Evolutionary conservation across 1,284 basidiomycete genomes (phyloP).

Genomic region (Earliella scabrosa): DNA sequence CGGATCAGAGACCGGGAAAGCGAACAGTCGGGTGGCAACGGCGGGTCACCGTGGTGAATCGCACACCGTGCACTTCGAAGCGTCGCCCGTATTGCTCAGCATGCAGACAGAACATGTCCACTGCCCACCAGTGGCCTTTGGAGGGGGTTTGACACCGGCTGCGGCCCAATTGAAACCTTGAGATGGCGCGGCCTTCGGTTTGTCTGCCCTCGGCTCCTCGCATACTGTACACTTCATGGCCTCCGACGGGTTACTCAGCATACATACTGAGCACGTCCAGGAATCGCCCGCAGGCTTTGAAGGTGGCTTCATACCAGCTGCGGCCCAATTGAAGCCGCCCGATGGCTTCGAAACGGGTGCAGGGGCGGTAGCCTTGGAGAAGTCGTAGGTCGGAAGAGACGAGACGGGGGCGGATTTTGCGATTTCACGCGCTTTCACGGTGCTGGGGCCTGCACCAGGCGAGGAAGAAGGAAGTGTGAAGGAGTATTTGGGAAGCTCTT

Average conservation of each 20-base stretch:
- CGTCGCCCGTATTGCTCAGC: slow-evolving; percentile 25
- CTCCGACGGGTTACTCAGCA: slow-evolving; percentile 43
- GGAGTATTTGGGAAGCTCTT: slow-evolving; percentile 28
- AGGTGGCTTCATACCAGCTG: slow-evolving; percentile 51
- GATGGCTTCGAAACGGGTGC: slow-evolving; percentile 3
- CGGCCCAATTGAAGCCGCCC: slow-evolving; percentile 47
- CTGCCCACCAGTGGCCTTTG: slow-evolving; percentile 19
- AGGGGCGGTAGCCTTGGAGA: slow-evolving; percentile 34
- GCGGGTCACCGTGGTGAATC: slow-evolving; percentile 31
- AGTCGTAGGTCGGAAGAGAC: slow-evolving; percentile 47
- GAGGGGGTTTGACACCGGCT: slow-evolving; percentile 31
- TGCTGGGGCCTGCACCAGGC: slow-evolving; percentile 39
- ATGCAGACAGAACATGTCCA: slow-evolving; percentile 35
- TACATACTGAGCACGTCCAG: slow-evolving; percentile 52
- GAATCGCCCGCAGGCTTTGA: slow-evolving; percentile 31
- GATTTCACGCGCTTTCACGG: slow-evolving; percentile 39
- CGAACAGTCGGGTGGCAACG: too few relatives aligned
- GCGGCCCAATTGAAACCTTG: slow-evolving; percentile 34
- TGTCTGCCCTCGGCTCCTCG: slow-evolving; percentile 37
- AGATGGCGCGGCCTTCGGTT: slow-evolving; percentile 14
- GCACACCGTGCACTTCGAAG: slow-evolving; percentile 32
- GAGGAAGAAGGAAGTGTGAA: slow-evolving; percentile 31
- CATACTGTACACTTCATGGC: slow-evolving; percentile 48
- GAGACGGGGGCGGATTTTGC: slow-evolving; percentile 33
- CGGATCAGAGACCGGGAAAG: background rate